Conservation (phyloP, 768 basidiomycete genomes). For the Phylloporus arenicola region DNA sequence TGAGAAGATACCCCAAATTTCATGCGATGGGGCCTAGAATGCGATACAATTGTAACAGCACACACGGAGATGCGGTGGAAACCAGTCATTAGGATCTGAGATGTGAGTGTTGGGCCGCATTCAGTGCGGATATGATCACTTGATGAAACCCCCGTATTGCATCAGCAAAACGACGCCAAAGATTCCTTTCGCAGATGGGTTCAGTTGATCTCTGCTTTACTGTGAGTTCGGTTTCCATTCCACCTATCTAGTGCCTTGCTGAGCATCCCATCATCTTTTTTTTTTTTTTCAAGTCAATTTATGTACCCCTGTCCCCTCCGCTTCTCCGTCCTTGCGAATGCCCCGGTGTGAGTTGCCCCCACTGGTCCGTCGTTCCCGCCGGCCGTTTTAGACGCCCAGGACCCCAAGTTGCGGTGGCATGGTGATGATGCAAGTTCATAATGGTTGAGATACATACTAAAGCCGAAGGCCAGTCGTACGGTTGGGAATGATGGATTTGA, state of each 20-base stretch:
- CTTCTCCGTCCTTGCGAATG: too few relatives aligned
- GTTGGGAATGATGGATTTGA: too few relatives aligned
- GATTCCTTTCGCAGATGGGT: neutral
- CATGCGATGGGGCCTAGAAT: constrained; percentile 14
- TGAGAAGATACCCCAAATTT: neutral
- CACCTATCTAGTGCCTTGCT: neutral
- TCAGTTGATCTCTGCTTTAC: neutral
- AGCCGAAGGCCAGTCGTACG: too few relatives aligned
- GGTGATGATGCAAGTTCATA: too few relatives aligned
- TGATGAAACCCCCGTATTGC: neutral
- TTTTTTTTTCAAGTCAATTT: too few relatives aligned
- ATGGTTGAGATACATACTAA: too few relatives aligned
- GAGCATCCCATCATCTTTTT: neutral
- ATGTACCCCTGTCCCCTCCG: too few relatives aligned
- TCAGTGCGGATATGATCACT: neutral
- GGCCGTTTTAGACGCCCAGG: too few relatives aligned
- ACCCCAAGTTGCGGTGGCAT: too few relatives aligned
- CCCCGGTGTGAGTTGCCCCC: too few relatives aligned
- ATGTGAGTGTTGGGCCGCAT: neutral
- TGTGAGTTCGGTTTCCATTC: neutral
- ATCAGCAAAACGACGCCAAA: neutral
- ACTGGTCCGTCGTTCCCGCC: too few relatives aligned
- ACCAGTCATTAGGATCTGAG: neutral
- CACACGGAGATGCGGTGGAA: constrained; percentile 3
- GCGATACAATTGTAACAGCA: constrained; percentile 3